Evolutionary conservation across 352 stramenopile genomes (phyloP).

Genomic region (Pythium oligandrum): DNA sequence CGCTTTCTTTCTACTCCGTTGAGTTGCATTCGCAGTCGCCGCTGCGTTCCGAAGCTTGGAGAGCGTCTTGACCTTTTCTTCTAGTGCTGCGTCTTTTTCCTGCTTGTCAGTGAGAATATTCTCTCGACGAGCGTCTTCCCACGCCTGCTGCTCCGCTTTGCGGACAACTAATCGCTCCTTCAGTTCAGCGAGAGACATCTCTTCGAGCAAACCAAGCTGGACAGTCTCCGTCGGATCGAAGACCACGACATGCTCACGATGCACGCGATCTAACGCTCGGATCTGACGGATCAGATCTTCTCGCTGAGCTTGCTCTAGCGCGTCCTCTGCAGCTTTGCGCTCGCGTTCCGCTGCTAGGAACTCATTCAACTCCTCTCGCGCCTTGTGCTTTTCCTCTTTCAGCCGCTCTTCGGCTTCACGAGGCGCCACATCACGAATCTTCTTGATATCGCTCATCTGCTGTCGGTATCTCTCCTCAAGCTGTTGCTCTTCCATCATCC

Average conservation of each 20-base stretch:
- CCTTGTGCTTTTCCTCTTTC: conserved; percentile 47
- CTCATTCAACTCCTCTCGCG: conserved; percentile 59
- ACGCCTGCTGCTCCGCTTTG: conserved; percentile 58
- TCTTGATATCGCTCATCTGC: conserved; percentile 62
- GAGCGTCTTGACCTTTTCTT: conserved; percentile 78
- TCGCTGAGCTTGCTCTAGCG: conserved; percentile 59
- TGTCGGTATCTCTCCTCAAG: conserved; percentile 49
- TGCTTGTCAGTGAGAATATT: conserved; percentile 69
- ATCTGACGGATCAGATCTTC: conserved; percentile 87
- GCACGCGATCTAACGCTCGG: conserved; percentile 72
- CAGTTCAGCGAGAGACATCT: conserved; percentile 90
- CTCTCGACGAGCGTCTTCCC: conserved; percentile 63
- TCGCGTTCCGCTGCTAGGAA: conserved; percentile 58
- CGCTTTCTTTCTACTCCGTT: conserved; percentile 52
- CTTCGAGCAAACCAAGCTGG: conserved; percentile 84
- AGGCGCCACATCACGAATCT: conserved; percentile 73
- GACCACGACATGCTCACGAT: conserved; percentile 71
- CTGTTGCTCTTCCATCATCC: conserved; percentile 48
- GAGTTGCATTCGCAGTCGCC: conserved; percentile 50
- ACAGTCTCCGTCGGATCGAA: conserved; percentile 90
- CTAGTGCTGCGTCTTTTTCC: conserved; percentile 69
- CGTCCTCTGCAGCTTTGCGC: conserved; percentile 53
- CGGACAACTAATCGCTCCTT: conserved; percentile 79
- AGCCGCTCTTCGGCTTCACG: conserved; percentile 67
- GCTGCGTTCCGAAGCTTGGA: conserved; percentile 59